Evolutionary conservation across 768 basidiomycete species (phyloP), one percentile per base, ranked within the genome.

Genomic region (Termitomyces heimii): DNA sequence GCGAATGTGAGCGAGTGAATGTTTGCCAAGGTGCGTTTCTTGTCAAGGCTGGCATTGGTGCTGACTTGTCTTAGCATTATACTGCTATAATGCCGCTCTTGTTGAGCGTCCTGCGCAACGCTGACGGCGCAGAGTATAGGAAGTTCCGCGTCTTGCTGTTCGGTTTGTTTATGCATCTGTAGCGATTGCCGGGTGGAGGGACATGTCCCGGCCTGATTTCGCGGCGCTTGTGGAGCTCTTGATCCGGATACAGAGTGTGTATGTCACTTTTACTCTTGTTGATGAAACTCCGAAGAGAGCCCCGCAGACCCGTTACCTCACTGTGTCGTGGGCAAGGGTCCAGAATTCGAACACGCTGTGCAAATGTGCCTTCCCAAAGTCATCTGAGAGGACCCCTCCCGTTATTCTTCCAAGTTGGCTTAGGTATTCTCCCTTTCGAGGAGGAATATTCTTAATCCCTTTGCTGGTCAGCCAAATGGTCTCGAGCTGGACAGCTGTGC

Each of bases 301-400:
- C 85, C 89, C 0, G 70, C 77, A 0, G 90, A 92, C 60, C 81
- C 86, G 87, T 55, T 93, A 92, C 66, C 76, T 94, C 29, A 91
- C 91, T 48, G 82, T 85, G 43, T 94, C 92, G 0, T 95, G 92
- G 92, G 88, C 89, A 2, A 94, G 90, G 65, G 79, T 95, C 75
- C 81, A 12, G 89, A 94, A 65, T 96, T 95, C 59, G 90, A 89
- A 65, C 91, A n/a, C n/a, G n/a, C n/a, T n/a, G n/a, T n/a, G n/a
- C n/a, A n/a, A n/a, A n/a, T n/a, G n/a, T n/a, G n/a, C n/a, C n/a
- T n/a, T n/a, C n/a, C n/a, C n/a, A n/a, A n/a, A n/a, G n/a, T n/a
- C n/a, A n/a, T n/a, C n/a, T n/a, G n/a, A n/a, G n/a, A n/a, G n/a
- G n/a, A n/a, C n/a, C n/a, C 63, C 76, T 91, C 0, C 88, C 90